A percentile compares a stretch with the other conserved stretches of the same genome.
Evolutionary conservation across 2,329 filamentous ascomycete species (phyloP).

Genomic region (Knufia petricola): DNA sequence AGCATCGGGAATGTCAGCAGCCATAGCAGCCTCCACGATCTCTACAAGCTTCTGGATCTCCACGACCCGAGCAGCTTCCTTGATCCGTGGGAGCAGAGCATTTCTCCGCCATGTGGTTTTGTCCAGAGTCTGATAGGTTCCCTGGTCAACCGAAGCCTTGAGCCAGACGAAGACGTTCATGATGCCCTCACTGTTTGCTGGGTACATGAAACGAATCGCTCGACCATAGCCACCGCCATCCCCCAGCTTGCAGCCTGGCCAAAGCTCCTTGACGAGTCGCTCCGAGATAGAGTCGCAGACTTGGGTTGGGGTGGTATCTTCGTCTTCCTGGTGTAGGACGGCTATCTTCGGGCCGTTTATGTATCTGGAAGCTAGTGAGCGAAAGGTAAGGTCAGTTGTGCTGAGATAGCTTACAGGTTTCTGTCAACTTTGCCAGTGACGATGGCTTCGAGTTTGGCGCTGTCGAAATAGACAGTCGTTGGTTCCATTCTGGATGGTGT

Average conservation of each 20-base stretch:
- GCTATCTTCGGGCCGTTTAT: background rate
- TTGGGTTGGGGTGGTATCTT: no score
- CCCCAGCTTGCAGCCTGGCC: background rate
- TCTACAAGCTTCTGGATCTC: no score
- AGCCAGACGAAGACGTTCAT: no score
- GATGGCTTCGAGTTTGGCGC: background rate
- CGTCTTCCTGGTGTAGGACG: background rate
- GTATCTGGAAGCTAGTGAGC: background rate
- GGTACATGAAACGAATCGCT: background rate
- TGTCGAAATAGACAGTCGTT: background rate
- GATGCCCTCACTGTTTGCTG: background rate
- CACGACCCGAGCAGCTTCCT: no score
- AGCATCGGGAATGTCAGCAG: no score
- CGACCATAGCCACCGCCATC: background rate
- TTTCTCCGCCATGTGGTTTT: no score
- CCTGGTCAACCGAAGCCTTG: no score
- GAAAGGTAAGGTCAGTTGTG: background rate
- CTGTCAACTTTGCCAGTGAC: background rate
- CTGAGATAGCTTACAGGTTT: background rate
- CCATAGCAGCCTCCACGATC: no score
- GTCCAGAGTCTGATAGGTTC: no score
- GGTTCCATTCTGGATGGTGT: background rate
- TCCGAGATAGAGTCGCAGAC: background rate
- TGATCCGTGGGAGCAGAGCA: no score
- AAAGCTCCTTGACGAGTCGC: background rate